Evolutionary conservation across 305 asterid species (phyloP).

Genomic region (Solanum hybrid): DNA sequence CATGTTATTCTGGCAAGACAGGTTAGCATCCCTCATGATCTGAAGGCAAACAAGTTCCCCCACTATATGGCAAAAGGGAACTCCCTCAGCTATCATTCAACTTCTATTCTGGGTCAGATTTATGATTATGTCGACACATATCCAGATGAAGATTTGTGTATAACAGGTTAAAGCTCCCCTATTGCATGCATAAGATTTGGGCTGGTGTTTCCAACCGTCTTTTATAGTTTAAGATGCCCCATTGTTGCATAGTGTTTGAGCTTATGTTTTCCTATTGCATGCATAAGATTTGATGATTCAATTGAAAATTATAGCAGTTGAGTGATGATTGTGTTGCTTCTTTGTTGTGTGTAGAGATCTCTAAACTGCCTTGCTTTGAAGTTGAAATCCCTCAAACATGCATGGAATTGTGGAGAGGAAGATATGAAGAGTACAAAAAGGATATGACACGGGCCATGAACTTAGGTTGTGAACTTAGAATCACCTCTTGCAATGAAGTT

Average conservation of each 20-base stretch:
- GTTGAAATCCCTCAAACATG: slow-evolving; percentile 15
- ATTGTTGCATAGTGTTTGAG: neutral
- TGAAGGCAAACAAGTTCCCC: slow-evolving; percentile 46
- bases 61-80: slow-evolving; percentile 52
- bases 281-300: neutral
- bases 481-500: slow-evolving; percentile 35
- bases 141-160: slow-evolving; percentile 7
- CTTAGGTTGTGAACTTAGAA: slow-evolving; percentile 17
- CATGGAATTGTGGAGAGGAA: slow-evolving; percentile 29
- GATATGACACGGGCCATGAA: slow-evolving; percentile 41
- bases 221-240: neutral
- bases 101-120: slow-evolving; percentile 57
- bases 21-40: slow-evolving; percentile 33
- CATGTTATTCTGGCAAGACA: slow-evolving; percentile 18
- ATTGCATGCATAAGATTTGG: neutral
- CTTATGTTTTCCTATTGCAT: neutral
- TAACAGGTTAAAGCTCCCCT: slow-evolving; percentile 25
- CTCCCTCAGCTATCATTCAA: slow-evolving; percentile 27
- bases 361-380: slow-evolving; percentile 46
- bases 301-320: neutral
- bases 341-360: slow-evolving; percentile 25
- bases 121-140: slow-evolving; percentile 28
- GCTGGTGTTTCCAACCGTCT: neutral
- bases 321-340: neutral
- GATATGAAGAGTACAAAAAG: slow-evolving; percentile 25